Evolutionary conservation across 176 grass and related monocot species (phyloP), one percentile per base, ranked within the genome.

Genomic region (Juncus inflexus): DNA sequence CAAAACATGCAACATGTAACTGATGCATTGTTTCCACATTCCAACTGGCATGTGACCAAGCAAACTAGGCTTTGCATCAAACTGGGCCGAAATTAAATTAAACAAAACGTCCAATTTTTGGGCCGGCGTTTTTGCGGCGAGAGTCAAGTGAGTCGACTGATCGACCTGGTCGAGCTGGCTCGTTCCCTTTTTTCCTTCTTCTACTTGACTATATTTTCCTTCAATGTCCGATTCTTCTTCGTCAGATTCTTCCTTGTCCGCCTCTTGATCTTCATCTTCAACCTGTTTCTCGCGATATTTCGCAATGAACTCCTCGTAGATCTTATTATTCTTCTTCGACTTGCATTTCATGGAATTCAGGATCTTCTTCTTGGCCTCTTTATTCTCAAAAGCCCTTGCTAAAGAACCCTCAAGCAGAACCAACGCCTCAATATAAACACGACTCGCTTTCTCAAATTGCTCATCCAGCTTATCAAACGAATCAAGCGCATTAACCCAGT

Each of bases 41-140:
- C 79, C 77, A 50, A 85, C 50, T 61, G 89, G 89, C 85, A 94
- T 94, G 70, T 94, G 89, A 49, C 89, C 89, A 65, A 94, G 81
- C 57, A 89, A 85, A 51, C 85, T 89, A 35, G 89, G 89, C 45
- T 94, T 94, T 43, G 87, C 79, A 74, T 94, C 89, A 84, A 94
- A 94, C 36, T 94, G 89, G 13, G 89, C 78, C n/a, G 89, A 87
- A 9, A 92, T 88, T 58, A 92, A 80, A 82, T 85, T 78, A 54
- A 92, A 88, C 12, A 92, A 54, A 12, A 92, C 87, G 55, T 85
- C 84, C 65, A 92, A 81, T 69, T 92, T 92, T 66, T 92, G 89
- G 49, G 89, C 89, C 35, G 89, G 84, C 28, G 89, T 92, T 82
- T 92, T 92, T 16, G 89, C 89, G 37, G 87, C 89, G 65, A 76